These are phyloP conservation scores for Fusarium setosum DNA, from an alignment of 2,329 filamentous ascomycete genomes.

Conservation along the genomic window DNA sequence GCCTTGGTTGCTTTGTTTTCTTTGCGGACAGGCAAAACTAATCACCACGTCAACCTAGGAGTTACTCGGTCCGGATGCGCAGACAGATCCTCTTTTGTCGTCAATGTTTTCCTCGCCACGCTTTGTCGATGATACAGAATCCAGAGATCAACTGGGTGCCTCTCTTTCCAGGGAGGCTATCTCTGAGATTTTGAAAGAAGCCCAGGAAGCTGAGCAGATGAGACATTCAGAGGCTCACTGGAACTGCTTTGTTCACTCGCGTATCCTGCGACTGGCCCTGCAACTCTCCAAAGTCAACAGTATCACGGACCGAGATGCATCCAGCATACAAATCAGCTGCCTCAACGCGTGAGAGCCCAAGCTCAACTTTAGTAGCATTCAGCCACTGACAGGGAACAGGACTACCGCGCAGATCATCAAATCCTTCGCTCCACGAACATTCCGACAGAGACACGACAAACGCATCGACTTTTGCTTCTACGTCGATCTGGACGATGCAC, in stretches of 20 bases:
- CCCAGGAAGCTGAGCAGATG: neutral
- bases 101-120: neutral
- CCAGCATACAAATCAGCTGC: neutral
- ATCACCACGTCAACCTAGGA: neutral
- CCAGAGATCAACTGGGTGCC: neutral
- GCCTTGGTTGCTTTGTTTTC: neutral
- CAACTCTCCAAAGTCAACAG: neutral
- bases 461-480: neutral
- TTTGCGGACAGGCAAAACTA: neutral
- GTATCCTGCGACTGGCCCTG: neutral
- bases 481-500: neutral
- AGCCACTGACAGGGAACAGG: neutral
- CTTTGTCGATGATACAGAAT: neutral
- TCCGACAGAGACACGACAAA: neutral
- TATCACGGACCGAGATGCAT: neutral
- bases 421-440: neutral
- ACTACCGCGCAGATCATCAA: neutral
- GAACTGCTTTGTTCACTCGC: neutral
- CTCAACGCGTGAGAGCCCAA: neutral
- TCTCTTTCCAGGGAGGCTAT: neutral
- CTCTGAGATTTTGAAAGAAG: neutral
- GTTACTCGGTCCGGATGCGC: neutral
- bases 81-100: neutral
- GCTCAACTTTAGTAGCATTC: neutral
- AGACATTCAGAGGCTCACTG: neutral